Base-by-base conservation (phyloP, 495 filamentous ascomycete species). In the Trichocladium antarcticum region DNA sequence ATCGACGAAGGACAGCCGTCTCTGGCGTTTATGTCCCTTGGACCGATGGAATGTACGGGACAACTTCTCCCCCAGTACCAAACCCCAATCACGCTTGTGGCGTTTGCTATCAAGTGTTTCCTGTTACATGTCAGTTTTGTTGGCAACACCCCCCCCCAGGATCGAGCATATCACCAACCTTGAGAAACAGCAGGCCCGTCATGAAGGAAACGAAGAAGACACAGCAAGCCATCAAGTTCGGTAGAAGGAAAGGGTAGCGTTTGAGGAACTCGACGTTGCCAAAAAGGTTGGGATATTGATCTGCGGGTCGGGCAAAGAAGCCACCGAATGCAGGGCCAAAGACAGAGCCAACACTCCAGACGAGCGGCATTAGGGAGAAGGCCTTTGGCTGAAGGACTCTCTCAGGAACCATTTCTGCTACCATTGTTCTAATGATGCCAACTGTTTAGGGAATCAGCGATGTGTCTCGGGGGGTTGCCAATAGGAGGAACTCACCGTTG, bases 241-340 rank as follows among this genome's bases (percentile, higher is more conserved):
- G 90, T 49, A 94, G 66, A 6, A 76, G 70, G 64, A 90, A 97
- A 0, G 89, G 90, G 61, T 78, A 93, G 37, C 68, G 72, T 50
- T 78, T 74, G 38, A 95, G 73, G 52, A 88, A 84, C 37, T 65
- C 71, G 20, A 71, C 79, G 17, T 76, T 60, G 7, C 81, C 80
- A 61, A 90, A 92, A 14, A 84, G 45, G 11, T 64, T 66, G 3
- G 85, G 85, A 44, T 69, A 72, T 56, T 85, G 76, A 37, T 84
- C 79, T 1, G 80, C 78, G 2, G 90, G 90, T 45, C 84, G 79
- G 7, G 87, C 84, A 45, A 97, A 78, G 34, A 83, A 79, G 2
- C 90, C 90, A 20, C 90, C 90, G 57, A 96, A 82, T 1, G 81
- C 78, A 2, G 90, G 90, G 0, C 90, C 90, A 60, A 96, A 80